Conservation (phyloP, 805 yeast genomes). For the Monosporozyma servazzii region DNA sequence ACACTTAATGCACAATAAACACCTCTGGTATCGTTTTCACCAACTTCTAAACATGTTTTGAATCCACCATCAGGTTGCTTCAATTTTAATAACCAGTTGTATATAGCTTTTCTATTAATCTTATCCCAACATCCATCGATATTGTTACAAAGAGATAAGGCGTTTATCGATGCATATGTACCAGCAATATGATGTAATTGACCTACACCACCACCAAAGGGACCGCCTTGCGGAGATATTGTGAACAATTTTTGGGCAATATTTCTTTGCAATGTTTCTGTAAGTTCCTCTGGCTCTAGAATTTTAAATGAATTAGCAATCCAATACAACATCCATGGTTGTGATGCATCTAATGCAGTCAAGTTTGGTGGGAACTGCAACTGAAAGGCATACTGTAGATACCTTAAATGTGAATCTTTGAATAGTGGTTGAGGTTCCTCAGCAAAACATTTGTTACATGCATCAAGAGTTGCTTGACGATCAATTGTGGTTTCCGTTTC, state of each 20-base stretch:
- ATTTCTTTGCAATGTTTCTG: conserved; percentile 20
- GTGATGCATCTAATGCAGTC: conserved; percentile 71
- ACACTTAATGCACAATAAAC: conserved; percentile 77
- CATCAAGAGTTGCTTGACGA: conserved; percentile 17
- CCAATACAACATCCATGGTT: conserved; percentile 90
- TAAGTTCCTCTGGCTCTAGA: conserved; percentile 29
- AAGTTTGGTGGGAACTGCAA: conserved; percentile 43
- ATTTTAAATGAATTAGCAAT: conserved; percentile 44
- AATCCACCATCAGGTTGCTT: conserved; percentile 72
- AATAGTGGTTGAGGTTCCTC: conserved; percentile 8
- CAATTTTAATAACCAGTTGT: conserved; percentile 54
- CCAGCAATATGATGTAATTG: conserved; percentile 83
- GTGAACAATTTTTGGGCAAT: conserved; percentile 27
- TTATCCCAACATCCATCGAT: conserved; percentile 33
- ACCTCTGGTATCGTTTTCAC: conserved; percentile 82
- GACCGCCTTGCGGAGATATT: conserved; percentile 39
- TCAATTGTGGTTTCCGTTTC: conserved; percentile 26
- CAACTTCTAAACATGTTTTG: conserved; percentile 33
- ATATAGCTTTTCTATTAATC: conserved; percentile 40
- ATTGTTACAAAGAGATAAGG: conserved; percentile 47
- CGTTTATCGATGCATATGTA: conserved; percentile 64
- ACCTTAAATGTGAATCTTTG: conserved; percentile 35
- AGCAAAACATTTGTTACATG: conserved; percentile 11
- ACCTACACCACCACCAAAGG: conserved; percentile 77
- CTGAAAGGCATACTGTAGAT: conserved; percentile 34